Conservation (phyloP, 108 stramenopile genomes). For the Asterionellopsis glacialis region DNA sequence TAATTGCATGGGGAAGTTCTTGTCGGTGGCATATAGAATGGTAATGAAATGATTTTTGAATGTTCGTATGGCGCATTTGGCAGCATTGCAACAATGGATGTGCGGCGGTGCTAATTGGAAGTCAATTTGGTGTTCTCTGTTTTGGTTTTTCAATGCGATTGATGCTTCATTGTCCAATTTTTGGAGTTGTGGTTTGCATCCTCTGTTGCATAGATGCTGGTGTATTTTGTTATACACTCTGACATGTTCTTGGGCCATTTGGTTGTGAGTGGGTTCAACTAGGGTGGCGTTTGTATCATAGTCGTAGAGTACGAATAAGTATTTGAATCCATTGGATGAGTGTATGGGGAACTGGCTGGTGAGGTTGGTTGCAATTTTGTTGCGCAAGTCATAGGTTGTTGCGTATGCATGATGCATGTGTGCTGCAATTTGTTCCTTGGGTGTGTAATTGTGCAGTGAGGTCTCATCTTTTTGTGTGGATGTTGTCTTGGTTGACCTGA, state of each 20-base stretch:
- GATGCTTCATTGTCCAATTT: constrained; percentile 17
- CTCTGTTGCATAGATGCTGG: constrained; percentile 8
- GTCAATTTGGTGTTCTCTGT: constrained; percentile 13
- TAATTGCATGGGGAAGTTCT: constrained; percentile 16
- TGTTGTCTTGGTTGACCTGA: constrained; percentile 1
- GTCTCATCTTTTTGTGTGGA: neutral
- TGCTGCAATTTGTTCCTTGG: too few relatives aligned
- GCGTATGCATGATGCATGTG: neutral
- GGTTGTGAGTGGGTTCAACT: constrained; percentile 17
- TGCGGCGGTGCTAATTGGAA: constrained; percentile 7
- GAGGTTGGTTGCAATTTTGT: constrained; percentile 11
- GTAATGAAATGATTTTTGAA: constrained; percentile 18
- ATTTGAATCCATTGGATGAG: constrained; percentile 7
- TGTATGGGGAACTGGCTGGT: constrained; percentile 7
- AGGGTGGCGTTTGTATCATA: constrained; percentile 21
- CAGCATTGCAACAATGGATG: neutral
- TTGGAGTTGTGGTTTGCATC: constrained; percentile 4
- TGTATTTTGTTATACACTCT: constrained; percentile 4
- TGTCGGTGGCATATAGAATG: constrained; percentile 10
- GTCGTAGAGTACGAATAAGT: neutral
- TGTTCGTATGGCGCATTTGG: constrained; percentile 8
- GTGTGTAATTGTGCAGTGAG: neutral
- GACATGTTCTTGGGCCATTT: neutral
- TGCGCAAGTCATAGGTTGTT: neutral
- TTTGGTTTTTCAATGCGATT: constrained; percentile 5